Evolutionary conservation across 805 yeast species (phyloP).

Genomic region (Saturnispora mendoncae): DNA sequence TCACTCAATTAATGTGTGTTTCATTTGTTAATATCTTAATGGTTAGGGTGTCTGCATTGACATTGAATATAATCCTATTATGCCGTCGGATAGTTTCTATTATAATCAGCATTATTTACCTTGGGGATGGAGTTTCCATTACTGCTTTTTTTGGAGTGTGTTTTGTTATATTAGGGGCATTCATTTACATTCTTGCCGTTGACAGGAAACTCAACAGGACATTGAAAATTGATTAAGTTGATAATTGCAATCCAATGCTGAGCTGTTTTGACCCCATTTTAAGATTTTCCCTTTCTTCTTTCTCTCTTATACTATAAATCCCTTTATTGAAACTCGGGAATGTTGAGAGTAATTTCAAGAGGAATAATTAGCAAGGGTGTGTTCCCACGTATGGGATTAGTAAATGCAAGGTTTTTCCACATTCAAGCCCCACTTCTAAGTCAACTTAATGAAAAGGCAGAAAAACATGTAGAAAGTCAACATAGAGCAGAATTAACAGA

Average conservation of each 20-base stretch:
- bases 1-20: constrained; percentile 55
- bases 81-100: constrained; percentile 56
- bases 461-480: too few relatives aligned
- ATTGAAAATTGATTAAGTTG: background rate
- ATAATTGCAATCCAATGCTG: background rate
- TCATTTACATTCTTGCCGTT: constrained; percentile 29
- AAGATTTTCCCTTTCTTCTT: too few relatives aligned
- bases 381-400: too few relatives aligned
- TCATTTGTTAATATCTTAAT: constrained; percentile 59
- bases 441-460: too few relatives aligned
- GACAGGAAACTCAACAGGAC: background rate
- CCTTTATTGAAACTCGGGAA: too few relatives aligned
- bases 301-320: too few relatives aligned
- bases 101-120: constrained; percentile 44
- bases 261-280: background rate
- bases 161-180: constrained; percentile 48
- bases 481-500: constrained; percentile 3
- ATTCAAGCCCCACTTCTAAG: too few relatives aligned
- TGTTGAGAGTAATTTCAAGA: background rate
- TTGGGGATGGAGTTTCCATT: constrained; percentile 31
- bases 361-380: background rate
- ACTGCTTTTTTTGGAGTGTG: constrained; percentile 39
- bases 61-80: constrained; percentile 51
- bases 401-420: background rate
- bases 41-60: constrained; percentile 49